Evolutionary conservation across 441 rosid genomes (phyloP).

Genomic region (Erodium texanum): DNA sequence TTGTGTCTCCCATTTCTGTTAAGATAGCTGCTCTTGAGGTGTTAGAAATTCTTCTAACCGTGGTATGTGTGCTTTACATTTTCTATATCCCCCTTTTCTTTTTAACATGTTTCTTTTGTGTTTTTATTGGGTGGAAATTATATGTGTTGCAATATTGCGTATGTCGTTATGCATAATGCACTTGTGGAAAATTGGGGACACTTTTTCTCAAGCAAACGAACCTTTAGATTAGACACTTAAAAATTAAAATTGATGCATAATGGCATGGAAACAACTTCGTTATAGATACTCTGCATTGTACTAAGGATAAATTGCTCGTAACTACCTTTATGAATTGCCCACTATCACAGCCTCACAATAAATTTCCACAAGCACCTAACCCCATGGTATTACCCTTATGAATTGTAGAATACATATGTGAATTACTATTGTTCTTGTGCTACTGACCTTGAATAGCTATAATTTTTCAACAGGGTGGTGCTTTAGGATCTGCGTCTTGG

Average conservation of each 20-base stretch:
- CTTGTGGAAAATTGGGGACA: background rate
- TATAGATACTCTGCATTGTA: background rate
- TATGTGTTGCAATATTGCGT: background rate
- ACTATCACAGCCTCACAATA: no score
- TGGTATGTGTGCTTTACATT: conserved; percentile 37
- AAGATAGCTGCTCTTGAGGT: conserved; percentile 79
- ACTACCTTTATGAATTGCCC: no score
- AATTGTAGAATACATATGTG: background rate
- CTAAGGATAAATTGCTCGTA: no score
- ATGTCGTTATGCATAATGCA: background rate
- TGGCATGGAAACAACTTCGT: background rate
- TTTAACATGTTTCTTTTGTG: background rate
- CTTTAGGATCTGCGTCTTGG: conserved; percentile 57
- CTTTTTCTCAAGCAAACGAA: background rate
- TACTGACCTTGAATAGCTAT: conserved; percentile 5
- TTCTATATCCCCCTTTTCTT: background rate
- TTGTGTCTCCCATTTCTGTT: conserved; percentile 30
- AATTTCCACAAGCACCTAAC: no score
- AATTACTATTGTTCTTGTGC: background rate
- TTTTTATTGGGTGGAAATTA: background rate
- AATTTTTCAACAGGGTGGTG: conserved; percentile 48
- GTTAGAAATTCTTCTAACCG: conserved; percentile 61
- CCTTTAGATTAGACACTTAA: background rate
- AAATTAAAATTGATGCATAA: background rate
- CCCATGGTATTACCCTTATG: no score